These are phyloP conservation scores for Hordeum vulgare DNA, from an alignment of 176 grass and related monocot species.

Conservation along the genomic window DNA sequence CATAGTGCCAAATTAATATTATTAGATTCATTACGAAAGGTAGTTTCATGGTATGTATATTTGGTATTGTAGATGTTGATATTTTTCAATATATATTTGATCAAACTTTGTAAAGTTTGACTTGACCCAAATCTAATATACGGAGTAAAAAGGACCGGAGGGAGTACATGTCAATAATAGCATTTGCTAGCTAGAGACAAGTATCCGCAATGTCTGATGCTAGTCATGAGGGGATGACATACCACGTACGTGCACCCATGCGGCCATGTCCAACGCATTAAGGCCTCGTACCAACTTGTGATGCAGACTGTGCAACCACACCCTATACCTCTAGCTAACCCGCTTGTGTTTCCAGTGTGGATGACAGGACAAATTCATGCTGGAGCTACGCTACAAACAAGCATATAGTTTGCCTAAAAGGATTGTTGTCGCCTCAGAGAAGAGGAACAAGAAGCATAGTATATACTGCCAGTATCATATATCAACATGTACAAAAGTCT, in stretches of 20 bases:
- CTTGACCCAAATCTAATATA: too few relatives aligned
- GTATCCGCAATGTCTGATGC: not conserved
- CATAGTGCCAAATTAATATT: too few relatives aligned
- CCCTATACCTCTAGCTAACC: not conserved
- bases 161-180: not conserved
- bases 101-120: too few relatives aligned
- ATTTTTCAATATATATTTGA: too few relatives aligned
- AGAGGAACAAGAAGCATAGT: not conserved
- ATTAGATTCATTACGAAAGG: too few relatives aligned
- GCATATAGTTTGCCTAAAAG: not conserved
- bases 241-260: constrained; percentile 13
- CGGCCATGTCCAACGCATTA: not conserved
- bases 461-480: not conserved
- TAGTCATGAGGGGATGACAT: not conserved
- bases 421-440: not conserved
- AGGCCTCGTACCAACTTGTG: constrained; percentile 4
- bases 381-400: not conserved
- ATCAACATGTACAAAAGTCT: not conserved
- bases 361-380: constrained; percentile 8
- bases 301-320: constrained; percentile 6
- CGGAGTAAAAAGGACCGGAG: too few relatives aligned
- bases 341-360: not conserved
- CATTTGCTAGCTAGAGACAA: not conserved
- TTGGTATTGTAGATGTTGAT: too few relatives aligned
- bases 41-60: too few relatives aligned